phyloP scores from a whole-genome alignment of 1,284 basidiomycete genomes.

The Ustilago sp. region DNA sequence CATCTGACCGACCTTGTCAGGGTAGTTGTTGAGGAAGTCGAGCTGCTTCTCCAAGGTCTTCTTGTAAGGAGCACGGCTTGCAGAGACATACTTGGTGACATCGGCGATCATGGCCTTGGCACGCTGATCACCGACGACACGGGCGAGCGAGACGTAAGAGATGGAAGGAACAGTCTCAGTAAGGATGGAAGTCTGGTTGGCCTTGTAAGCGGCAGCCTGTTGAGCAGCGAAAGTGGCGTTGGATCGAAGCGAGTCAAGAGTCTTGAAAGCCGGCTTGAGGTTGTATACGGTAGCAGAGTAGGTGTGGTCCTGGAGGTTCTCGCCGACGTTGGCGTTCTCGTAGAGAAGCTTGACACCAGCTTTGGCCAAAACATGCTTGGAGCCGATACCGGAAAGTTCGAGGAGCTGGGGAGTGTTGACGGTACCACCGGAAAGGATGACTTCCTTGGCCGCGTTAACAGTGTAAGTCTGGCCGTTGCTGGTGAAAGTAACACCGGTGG shows the following conservation, averaged over 20 bases:
- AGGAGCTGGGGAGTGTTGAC: constrained; percentile 71
- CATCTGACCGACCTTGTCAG: constrained; percentile 60
- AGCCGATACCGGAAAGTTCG: constrained; percentile 73
- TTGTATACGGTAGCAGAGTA: constrained; percentile 62
- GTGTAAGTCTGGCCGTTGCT: constrained; percentile 50
- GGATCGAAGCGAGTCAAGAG: constrained; percentile 61
- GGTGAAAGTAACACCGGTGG: constrained; percentile 52
- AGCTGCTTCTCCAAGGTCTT: constrained; percentile 58
- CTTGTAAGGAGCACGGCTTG: constrained; percentile 51
- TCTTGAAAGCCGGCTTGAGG: constrained; percentile 53
- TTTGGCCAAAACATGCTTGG: constrained; percentile 68
- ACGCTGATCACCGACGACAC: constrained; percentile 50
- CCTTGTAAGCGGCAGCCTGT: constrained; percentile 53
- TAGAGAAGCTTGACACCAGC: constrained; percentile 67
- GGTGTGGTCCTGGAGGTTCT: constrained; percentile 72
- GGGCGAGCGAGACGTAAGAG: constrained; percentile 61
- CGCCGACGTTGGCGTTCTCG: constrained; percentile 69
- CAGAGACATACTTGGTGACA: constrained; percentile 52
- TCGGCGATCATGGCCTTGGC: constrained; percentile 45
- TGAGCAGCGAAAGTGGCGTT: constrained; percentile 56
- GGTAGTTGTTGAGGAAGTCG: constrained; percentile 56
- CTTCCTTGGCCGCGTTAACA: constrained; percentile 56
- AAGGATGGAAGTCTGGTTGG: constrained; percentile 57
- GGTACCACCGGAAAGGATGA: constrained; percentile 62
- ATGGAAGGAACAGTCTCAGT: constrained; percentile 63